phyloP scores from a whole-genome alignment of 2,329 filamentous ascomycete species.

The Cladosporium halotolerans region DNA sequence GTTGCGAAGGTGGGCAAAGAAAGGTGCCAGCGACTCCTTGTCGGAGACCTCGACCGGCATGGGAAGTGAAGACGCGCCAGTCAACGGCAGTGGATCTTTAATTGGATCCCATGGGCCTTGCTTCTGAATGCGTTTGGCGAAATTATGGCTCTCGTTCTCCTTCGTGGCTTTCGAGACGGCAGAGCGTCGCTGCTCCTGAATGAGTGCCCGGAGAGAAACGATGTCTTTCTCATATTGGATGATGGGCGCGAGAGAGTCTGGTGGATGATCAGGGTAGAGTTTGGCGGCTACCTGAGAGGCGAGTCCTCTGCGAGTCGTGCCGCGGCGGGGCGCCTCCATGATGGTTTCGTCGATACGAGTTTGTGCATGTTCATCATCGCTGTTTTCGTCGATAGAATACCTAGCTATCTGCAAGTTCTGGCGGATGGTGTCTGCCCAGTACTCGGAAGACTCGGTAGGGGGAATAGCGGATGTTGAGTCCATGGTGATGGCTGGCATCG shows the following conservation, averaged over 20 bases:
- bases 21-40: constrained; percentile 29
- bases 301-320: constrained; percentile 19
- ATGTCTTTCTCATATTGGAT: constrained; percentile 30
- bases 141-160: constrained; percentile 17
- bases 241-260: constrained; percentile 19
- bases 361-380: constrained; percentile 7
- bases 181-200: constrained; percentile 20
- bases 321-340: constrained; percentile 24
- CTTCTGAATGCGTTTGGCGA: constrained; percentile 21
- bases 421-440: constrained; percentile 9
- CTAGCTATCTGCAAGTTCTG: constrained; percentile 2
- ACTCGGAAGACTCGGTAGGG: neutral
- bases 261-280: constrained; percentile 20
- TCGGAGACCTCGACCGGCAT: constrained; percentile 34
- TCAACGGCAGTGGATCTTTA: constrained; percentile 26
- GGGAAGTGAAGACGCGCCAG: constrained; percentile 29
- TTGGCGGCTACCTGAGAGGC: constrained; percentile 20
- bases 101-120: constrained; percentile 33
- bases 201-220: constrained; percentile 18
- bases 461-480: too few species aligned
- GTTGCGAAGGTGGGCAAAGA: constrained; percentile 31
- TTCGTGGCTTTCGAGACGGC: constrained; percentile 18
- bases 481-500: too few species aligned
- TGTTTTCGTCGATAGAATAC: neutral
- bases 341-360: constrained; percentile 13